Evolutionary conservation across 257 asterid genomes (phyloP).

Genomic region (Perilla frutescens): DNA sequence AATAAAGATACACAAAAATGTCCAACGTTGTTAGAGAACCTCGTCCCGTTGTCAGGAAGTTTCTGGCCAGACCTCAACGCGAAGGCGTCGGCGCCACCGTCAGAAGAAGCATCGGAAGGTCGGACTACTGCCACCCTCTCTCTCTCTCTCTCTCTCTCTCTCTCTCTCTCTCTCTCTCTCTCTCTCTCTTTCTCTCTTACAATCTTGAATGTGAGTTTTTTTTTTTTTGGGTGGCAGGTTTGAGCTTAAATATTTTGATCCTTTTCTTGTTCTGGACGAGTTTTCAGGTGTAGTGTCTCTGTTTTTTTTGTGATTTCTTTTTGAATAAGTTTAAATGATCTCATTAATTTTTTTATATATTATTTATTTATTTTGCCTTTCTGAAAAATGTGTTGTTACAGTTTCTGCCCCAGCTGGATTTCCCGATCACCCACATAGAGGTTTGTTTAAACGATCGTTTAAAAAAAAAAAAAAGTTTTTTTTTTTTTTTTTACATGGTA

Average conservation of each 20-base stretch:
- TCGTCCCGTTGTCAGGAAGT: conserved; percentile 69
- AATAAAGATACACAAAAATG: conserved; percentile 28
- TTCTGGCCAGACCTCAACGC: conserved; percentile 78
- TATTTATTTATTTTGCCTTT: neutral
- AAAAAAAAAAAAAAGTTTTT: neutral
- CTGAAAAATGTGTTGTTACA: conserved; percentile 34
- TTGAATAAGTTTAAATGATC: neutral
- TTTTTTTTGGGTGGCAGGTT: conserved; percentile 47
- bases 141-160: neutral
- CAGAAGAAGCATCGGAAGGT: conserved; percentile 96
- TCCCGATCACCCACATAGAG: conserved; percentile 99
- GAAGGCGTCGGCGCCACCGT: conserved; percentile 95
- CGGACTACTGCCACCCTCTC: neutral
- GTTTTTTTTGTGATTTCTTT: neutral
- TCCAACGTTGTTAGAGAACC: conserved; percentile 53
- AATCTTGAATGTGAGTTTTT: neutral
- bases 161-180: neutral
- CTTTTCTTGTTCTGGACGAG: conserved; percentile 86
- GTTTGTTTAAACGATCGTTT: conserved; percentile 38
- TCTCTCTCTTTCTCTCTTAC: no score
- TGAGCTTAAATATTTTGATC: conserved; percentile 81
- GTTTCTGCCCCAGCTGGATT: conserved; percentile 98
- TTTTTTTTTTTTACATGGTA: neutral
- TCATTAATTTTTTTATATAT: neutral
- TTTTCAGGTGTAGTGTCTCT: conserved; percentile 66